Evolutionary conservation across 371 early-diverging fungal species (phyloP).

Genomic region (Nematocida ironsii): DNA sequence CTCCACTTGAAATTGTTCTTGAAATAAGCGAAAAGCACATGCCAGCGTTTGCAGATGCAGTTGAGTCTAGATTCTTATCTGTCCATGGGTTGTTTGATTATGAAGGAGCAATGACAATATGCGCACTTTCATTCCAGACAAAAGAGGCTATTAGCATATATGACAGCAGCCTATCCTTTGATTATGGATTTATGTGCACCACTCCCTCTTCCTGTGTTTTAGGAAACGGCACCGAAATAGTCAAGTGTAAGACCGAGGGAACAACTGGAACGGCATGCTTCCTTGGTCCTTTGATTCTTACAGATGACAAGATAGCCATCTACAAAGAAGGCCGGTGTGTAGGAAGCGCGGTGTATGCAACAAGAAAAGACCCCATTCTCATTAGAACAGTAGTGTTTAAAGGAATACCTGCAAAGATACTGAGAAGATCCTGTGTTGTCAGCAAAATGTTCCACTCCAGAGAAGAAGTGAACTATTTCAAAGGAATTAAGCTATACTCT

Average conservation of each 20-base stretch:
- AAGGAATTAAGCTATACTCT: constrained; percentile 61
- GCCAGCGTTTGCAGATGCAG: not conserved
- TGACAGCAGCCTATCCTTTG: constrained; percentile 2
- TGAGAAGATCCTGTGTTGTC: constrained; percentile 61
- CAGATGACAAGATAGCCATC: constrained; percentile 40
- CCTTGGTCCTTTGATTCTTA: constrained; percentile 62
- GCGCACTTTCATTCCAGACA: constrained; percentile 33
- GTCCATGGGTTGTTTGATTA: constrained; percentile 49
- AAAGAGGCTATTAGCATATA: not conserved
- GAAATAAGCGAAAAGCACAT: not conserved
- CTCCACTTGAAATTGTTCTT: constrained; percentile 18
- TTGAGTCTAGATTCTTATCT: constrained; percentile 21
- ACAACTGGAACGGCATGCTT: constrained; percentile 63
- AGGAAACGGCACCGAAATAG: constrained; percentile 59
- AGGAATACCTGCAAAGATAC: constrained; percentile 66
- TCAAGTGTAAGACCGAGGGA: constrained; percentile 45
- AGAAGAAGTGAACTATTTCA: constrained; percentile 69
- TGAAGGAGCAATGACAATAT: constrained; percentile 45
- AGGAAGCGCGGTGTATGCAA: constrained; percentile 25
- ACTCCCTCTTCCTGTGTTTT: constrained; percentile 11
- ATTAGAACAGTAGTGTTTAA: constrained; percentile 58
- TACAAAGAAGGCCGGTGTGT: constrained; percentile 15
- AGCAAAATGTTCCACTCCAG: constrained; percentile 67
- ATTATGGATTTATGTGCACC: constrained; percentile 23
- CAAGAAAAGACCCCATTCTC: constrained; percentile 62